These are phyloP conservation scores for Pezicula radicicola DNA, from an alignment of 2,329 filamentous ascomycete genomes.

Conservation along the genomic window DNA sequence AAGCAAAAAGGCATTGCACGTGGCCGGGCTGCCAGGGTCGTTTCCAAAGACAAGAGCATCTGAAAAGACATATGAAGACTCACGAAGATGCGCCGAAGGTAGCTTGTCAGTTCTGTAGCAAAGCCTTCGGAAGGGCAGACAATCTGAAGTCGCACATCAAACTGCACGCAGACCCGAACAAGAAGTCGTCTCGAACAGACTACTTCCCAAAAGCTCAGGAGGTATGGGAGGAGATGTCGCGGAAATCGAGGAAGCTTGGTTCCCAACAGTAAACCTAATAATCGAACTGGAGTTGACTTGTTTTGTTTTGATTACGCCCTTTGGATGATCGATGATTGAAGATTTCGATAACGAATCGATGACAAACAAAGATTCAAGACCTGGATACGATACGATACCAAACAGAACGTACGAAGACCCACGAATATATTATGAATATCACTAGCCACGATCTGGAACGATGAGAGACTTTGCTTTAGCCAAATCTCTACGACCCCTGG, in stretches of 20 bases:
- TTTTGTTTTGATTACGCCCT: too few species aligned
- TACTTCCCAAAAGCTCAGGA: conserved; percentile 7
- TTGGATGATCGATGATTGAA: too few species aligned
- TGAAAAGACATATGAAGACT: conserved; percentile 45
- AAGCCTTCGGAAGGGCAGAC: conserved; percentile 18
- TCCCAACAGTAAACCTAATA: neutral
- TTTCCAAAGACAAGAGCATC: conserved; percentile 46
- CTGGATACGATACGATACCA: too few species aligned
- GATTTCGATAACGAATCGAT: too few species aligned
- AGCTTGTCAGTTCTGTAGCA: conserved; percentile 17
- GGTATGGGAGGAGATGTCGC: conserved; percentile 1
- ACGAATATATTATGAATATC: too few species aligned
- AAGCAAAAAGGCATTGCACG: conserved; percentile 38
- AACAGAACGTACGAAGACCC: too few species aligned
- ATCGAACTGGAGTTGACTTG: too few species aligned
- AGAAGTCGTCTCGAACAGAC: conserved; percentile 9
- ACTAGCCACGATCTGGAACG: too few species aligned
- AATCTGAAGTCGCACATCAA: conserved; percentile 20
- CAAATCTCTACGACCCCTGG: too few species aligned
- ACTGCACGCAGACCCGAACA: conserved; percentile 11
- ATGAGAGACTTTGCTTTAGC: too few species aligned
- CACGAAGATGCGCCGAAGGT: conserved; percentile 22
- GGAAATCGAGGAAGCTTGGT: conserved; percentile 1
- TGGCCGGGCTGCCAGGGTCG: conserved; percentile 38
- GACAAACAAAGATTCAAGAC: too few species aligned